Evolutionary conservation across 257 asterid species (phyloP), one percentile per base, ranked within the genome.

Genomic region (Forsythia suspensa): DNA sequence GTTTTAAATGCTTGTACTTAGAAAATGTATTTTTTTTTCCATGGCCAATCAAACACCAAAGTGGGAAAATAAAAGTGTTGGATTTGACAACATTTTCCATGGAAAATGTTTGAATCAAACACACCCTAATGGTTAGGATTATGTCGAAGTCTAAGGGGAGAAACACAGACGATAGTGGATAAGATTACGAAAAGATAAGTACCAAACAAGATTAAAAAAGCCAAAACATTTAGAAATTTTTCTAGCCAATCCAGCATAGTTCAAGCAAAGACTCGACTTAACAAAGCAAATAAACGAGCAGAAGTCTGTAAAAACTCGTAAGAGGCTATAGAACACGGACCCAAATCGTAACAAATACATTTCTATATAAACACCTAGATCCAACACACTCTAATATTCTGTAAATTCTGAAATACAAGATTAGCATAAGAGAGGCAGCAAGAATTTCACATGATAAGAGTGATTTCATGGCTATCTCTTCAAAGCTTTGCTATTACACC

Each of bases 401-500:
- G 11, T 43, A 43, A 43, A 43, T 43, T 20, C 12, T n/a, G 67
- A 59, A 59, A 59, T 59, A 59, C 13, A 59, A 9, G 12, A 59
- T 5, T 59, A 8, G 7, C 34, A 0, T 8, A 9, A 59, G 67
- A 63, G 70, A 24, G 13, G 70, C 39, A 24, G 38, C 37, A 3
- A 63, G 15, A 63, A 11, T 24, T 63, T 63, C 39, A 7, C 70
- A 3, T 3, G 15, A 55, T 15, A 5, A 18, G 8, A 61, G 36
- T 3, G 7, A 63, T 24, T 11, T 18, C 67, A 21, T 10, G 38
- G 70, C 8, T 34, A 41, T 70, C 15, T 73, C 75, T 80, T 89
- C 91, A 89, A 70, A 91, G 88, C 85, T 91, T 91, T 69, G 98
- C 86, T 18, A 88, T 80, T 16, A 92, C 80, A 82, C 81, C 77